These are phyloP conservation scores for Thelonectria rubi DNA, from an alignment of 2,329 filamentous ascomycete species.

Conservation along the genomic window DNA sequence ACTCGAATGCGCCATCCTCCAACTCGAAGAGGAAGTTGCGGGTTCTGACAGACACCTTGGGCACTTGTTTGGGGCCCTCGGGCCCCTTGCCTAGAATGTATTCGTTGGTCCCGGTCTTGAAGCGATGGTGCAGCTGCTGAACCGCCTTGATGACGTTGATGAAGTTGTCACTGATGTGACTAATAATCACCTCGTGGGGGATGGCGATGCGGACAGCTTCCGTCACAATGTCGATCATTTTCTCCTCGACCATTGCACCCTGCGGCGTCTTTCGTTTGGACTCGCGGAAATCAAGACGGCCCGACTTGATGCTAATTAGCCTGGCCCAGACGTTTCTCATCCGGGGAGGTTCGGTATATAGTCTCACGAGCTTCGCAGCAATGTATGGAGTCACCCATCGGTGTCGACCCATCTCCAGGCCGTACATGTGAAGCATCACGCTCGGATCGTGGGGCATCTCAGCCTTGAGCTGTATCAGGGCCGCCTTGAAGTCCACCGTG, in stretches of 20 bases:
- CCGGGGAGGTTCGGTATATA: constrained; percentile 88
- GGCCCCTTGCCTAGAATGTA: constrained; percentile 88
- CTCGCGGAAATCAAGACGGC: constrained; percentile 83
- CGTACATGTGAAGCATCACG: constrained; percentile 89
- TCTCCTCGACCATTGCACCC: constrained; percentile 73
- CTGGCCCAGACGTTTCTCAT: constrained; percentile 87
- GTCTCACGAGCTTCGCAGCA: constrained; percentile 77
- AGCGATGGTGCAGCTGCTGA: constrained; percentile 91
- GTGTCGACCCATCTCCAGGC: constrained; percentile 83
- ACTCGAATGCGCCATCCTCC: constrained; percentile 96
- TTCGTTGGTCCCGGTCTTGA: constrained; percentile 86
- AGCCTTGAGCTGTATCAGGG: constrained; percentile 86
- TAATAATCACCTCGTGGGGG: constrained; percentile 89
- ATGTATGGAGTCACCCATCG: constrained; percentile 88
- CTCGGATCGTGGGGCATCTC: constrained; percentile 89
- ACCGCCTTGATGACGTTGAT: constrained; percentile 87
- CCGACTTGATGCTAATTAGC: constrained; percentile 82
- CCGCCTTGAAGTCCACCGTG: constrained; percentile 82
- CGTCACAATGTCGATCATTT: constrained; percentile 81
- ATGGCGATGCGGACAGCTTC: constrained; percentile 90
- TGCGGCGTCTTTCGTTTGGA: constrained; percentile 72
- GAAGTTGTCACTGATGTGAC: constrained; percentile 92
- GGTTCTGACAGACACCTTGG: constrained; percentile 83
- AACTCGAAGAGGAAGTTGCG: constrained; percentile 89
- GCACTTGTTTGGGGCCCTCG: constrained; percentile 85